Base-by-base conservation (phyloP, 192 early-diverging fungal genomes). In the Linnemannia zychae region DNA sequence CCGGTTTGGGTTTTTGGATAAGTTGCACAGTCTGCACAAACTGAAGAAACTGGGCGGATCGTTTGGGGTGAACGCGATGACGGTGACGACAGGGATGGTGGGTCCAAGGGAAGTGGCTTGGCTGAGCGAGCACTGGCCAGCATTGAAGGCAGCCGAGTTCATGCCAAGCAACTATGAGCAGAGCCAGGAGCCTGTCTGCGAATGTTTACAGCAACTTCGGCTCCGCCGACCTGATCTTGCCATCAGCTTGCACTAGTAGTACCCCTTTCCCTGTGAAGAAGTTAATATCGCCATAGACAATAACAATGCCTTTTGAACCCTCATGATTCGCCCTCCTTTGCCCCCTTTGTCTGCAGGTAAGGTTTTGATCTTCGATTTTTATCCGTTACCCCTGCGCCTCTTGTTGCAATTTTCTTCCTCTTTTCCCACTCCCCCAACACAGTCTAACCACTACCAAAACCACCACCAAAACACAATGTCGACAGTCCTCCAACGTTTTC, bases 1-100 rank as follows among this genome's bases (percentile, higher is more conserved):
- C 28, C 9, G 28, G 28, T 63, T 31, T 31, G 72, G 72, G 6
- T 74, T 38, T n/a, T 44, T 74, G 53, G 36, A 50, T 28, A 57
- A 16, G 49, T 38, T 74, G 34, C 36, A 31, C 1, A 38, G 22
- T 0, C 33, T 74, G n/a, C 36, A 37, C 16, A 36, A 74, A 3
- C 37, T 74, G 53, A 53, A n/a, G 36, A 49, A 74, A 33, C 15
- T 74, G 13, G 20, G 72, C 7, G 72, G 72, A 31, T 74, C 72
- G 38, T 50, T 74, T 36, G 9, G 72, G 17, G 38, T 38, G 52
- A 53, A 24, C 20, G 37, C 53, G 17, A 34, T 24, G 31, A 38
- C 50, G 37, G n/a, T n/a, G 36, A 38, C 15, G 13, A 74, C 28
- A 63, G 57, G 57, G 17, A 74, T 4, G 1, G 37, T 74, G 34